These are phyloP conservation scores for Trametes coccinea DNA, from an alignment of 768 basidiomycete species.

Conservation along the genomic window DNA sequence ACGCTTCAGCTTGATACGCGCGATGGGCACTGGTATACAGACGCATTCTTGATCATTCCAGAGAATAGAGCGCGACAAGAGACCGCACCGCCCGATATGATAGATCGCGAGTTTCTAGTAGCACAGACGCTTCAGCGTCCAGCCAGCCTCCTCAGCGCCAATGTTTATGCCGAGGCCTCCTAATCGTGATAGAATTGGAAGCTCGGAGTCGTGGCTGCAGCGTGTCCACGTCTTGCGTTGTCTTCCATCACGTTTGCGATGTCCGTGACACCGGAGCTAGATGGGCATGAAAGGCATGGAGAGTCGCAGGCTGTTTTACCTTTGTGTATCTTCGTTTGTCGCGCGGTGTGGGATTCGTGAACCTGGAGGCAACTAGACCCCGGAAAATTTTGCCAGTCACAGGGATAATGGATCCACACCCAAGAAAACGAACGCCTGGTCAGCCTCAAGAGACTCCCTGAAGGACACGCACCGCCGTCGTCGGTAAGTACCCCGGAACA, in stretches of 20 bases:
- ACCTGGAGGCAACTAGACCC: neutral
- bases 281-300: neutral
- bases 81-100: neutral
- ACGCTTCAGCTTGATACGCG: too few species aligned
- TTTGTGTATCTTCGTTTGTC: neutral
- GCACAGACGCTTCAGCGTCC: neutral
- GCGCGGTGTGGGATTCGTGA: neutral
- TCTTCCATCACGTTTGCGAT: neutral
- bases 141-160: too few species aligned
- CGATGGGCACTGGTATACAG: too few species aligned
- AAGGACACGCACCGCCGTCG: too few species aligned
- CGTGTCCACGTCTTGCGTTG: neutral
- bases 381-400: conserved; percentile 1
- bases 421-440: too few species aligned
- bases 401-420: too few species aligned
- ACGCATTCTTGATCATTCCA: too few species aligned
- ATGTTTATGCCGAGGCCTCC: too few species aligned
- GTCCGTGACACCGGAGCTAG: neutral
- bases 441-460: too few species aligned
- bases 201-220: neutral
- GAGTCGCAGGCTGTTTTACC: too few species aligned
- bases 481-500: too few species aligned
- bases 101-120: neutral
- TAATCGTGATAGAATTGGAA: neutral
- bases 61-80: too few species aligned